Evolutionary conservation across 1,284 basidiomycete species (phyloP).

Genomic region (Pseudozyma thailandica): DNA sequence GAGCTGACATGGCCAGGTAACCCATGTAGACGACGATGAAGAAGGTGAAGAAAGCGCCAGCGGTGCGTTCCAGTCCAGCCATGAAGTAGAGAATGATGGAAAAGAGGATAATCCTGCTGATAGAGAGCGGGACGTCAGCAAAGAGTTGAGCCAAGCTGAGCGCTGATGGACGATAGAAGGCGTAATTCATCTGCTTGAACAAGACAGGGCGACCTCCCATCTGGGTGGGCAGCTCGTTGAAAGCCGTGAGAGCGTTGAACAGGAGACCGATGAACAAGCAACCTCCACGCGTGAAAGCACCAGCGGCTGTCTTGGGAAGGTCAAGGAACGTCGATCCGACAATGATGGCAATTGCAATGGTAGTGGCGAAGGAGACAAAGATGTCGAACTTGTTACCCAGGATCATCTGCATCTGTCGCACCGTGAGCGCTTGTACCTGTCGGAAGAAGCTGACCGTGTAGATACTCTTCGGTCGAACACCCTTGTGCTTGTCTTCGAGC

Average conservation of each 20-base stretch:
- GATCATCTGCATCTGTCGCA: conserved; percentile 76
- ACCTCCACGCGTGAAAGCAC: conserved; percentile 84
- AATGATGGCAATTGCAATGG: conserved; percentile 77
- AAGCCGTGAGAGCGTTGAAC: conserved; percentile 71
- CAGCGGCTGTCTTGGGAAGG: conserved; percentile 74
- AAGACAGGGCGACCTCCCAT: conserved; percentile 59
- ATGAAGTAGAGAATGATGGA: conserved; percentile 62
- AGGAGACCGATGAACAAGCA: conserved; percentile 57
- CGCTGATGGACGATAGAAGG: conserved; percentile 56
- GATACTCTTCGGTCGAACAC: conserved; percentile 32
- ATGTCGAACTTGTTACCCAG: conserved; percentile 71
- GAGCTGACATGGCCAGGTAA: conserved; percentile 68
- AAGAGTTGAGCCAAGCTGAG: conserved; percentile 51
- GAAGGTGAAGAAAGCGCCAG: conserved; percentile 60
- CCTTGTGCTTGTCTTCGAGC: conserved; percentile 43
- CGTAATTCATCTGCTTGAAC: too few relatives aligned
- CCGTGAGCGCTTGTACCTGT: conserved; percentile 77
- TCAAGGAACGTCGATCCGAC: conserved; percentile 81
- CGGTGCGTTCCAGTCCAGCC: conserved; percentile 44
- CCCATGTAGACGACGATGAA: conserved; percentile 50
- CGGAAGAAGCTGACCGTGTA: conserved; percentile 36
- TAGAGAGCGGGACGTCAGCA: conserved; percentile 61
- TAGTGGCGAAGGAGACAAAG: conserved; percentile 56
- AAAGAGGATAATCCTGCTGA: conserved; percentile 42
- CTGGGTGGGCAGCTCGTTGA: conserved; percentile 66